Conservation (phyloP, 192 early-diverging fungal genomes). For the Lobulomyces angularis region DNA sequence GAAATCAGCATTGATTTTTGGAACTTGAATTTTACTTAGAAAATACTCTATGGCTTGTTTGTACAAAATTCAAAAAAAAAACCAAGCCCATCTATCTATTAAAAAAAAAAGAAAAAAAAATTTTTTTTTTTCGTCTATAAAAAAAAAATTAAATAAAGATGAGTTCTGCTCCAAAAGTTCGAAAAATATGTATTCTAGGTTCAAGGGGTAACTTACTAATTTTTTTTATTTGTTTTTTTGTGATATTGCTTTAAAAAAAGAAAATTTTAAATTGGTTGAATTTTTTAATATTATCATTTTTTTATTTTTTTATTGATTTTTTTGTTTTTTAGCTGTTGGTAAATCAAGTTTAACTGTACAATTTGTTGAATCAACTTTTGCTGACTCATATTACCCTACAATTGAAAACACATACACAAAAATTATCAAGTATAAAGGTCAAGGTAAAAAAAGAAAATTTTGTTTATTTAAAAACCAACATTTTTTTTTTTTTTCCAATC, state of each 20-base stretch:
- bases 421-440: slow-evolving; percentile 62
- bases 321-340: slow-evolving; percentile 21
- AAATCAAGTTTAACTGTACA: slow-evolving; percentile 87
- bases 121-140: too few relatives aligned
- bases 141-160: background rate
- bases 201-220: slow-evolving; percentile 60
- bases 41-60: too few relatives aligned
- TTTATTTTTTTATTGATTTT: background rate
- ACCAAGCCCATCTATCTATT: too few relatives aligned
- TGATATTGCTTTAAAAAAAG: background rate
- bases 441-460: too few relatives aligned
- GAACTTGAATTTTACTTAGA: too few relatives aligned
- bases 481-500: too few relatives aligned
- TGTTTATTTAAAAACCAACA: too few relatives aligned
- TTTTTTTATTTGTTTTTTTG: background rate
- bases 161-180: slow-evolving; percentile 38
- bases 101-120: too few relatives aligned
- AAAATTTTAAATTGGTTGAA: too few relatives aligned
- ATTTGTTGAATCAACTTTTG: slow-evolving; percentile 85
- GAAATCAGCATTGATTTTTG: too few relatives aligned
- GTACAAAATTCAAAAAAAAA: too few relatives aligned
- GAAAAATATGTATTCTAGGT: slow-evolving; percentile 72
- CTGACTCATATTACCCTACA: slow-evolving; percentile 87
- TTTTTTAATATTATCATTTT: slow-evolving; percentile 2
- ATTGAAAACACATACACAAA: slow-evolving; percentile 88